Base-by-base conservation (phyloP, 805 yeast species). In the Lachancea dasiensis region DNA sequence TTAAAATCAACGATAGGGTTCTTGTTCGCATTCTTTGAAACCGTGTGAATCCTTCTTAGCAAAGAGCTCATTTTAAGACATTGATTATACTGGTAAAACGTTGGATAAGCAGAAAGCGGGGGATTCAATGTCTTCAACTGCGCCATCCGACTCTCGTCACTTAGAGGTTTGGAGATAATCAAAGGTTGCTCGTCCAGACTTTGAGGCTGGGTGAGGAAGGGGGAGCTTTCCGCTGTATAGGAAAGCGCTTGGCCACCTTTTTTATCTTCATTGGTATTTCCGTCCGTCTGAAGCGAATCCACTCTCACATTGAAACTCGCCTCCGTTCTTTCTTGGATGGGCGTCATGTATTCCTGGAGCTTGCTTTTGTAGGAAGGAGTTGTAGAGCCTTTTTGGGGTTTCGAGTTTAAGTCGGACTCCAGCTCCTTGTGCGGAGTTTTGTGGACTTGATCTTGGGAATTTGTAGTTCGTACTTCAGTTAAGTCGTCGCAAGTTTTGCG, bases 111-210 rank as follows among this genome's bases (percentile, higher is more conserved):
- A 13, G 44, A 41, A 43, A 67, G 31, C 5, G 74, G 59, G 5
- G 73, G 67, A 0, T 52, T 28, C 11, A 76, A 43, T 2, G 56
- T 58, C 9, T 57, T 45, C 13, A 79, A 43, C 6, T 77, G 56
- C 5, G 55, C 46, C 5, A 45, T 50, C 43, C 73, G 65, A 17
- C 75, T 44, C 1, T 46, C 47, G 3, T 55, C 54, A 51, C 71
- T 76, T 29, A 71, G 61, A 3, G 89, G 81, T 32, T 69, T 54
- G n/a, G 52, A 56, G 24, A 56, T 45, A 24, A 40, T 45, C 13
- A 22, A 24, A n/a, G 14, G 23, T 10, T 11, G 31, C 7, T 15
- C 26, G 13, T 19, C 25, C 21, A 20, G 4, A 10, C 22, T 24
- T 21, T 41, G 47, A 9, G 60, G 61, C 37, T 57, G 62, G 3